Evolutionary conservation across 192 early-diverging fungal genomes (phyloP), one percentile per base, ranked within the genome.

Genomic region (Bifiguratus adelaidae): DNA sequence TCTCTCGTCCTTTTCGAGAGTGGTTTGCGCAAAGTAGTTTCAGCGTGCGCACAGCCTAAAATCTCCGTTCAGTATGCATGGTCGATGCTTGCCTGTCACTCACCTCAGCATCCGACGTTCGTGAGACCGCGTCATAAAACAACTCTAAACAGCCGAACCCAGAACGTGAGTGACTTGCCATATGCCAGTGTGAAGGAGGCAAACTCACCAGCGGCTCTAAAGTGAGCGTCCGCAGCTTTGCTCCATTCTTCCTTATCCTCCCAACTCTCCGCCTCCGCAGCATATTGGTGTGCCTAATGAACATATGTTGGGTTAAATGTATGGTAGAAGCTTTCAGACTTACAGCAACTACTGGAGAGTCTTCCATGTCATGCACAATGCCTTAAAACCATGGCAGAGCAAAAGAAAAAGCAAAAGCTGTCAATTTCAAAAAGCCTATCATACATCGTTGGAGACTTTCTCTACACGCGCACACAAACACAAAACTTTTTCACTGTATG

Each of bases 11-110:
- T 48, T 77, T 67, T 9, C 81, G 57, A 9, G 69, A 76, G 61
- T 89, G 86, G 36, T 71, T 82, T 1, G 71, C 61, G 8, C 75
- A 76, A 44, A 87, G 70, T 8, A 89, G 44, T 28, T 72, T 75
- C 1, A 89, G 63, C 1, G 83, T 83, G 43, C 67, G 74, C 4
- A 68, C 55, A 5, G 82, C 80, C 56, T 83, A 52, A 40, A 19
- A 25, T 8, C 3, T 12, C 30, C 6, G 3, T 2, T 45, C 9
- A 22, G 4, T 16, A 4, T 50, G 30, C 24, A 16, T 16, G 12
- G 11, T 26, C 12, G 30, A 29, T 45, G 47, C 18, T 50, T 53
- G 6, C 50, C 56, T 0, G 22, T 40, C 16, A 7, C 37, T 40
- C 37, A 40, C 37, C 37, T 40, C 37, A 5, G 37, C 18, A 13